Base-by-base conservation (phyloP, 768 basidiomycete species). In the Boletus huronensis region DNA sequence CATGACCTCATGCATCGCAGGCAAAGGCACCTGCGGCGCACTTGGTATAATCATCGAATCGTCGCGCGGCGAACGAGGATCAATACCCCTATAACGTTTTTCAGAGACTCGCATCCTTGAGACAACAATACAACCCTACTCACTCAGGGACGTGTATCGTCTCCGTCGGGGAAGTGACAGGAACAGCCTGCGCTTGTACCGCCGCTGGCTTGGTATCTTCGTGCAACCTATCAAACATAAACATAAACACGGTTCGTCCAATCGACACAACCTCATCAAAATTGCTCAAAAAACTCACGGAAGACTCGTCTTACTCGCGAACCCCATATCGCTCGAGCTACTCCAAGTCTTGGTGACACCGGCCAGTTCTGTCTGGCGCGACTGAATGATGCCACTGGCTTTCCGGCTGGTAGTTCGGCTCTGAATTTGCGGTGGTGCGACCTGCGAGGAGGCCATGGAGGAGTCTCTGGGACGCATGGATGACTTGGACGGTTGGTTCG, bases 1-100 rank as follows among this genome's bases (percentile, higher is more conserved):
- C 55, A 72, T 72, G 28, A 73, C 65, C 51, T 72, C 72, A n/a
- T 72, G 51, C 69, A 72, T 70, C 14, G 67, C 53, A 14, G 68
- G 70, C 23, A 74, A 55, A 17, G 72, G 68, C 16, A 72, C 51
- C 31, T 67, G 63, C 2, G 69, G 69, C 26, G 61, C 63, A 10
- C 29, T 54, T n/a, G 66, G 61, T 13, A 31, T 31, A 29, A 68
- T 5, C 54, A 71, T 49, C 19, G 48, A 29, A 6, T 71, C 69
- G 36, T 74, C 71, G 19, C 70, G 65, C 5, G 72, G 69, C 6
- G 68, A 72, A 32, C 71, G 71, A 48, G 66, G 67, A 19, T 67
- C 68, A 14, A 65, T 53, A 14, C 47, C 13, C 11, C 67, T 67
- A 28, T 6, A 34, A 34, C 5, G 8, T 43, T 29, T 21, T 1